Conservation (phyloP, 768 basidiomycete species). For the Kwoniella botswanensis region DNA sequence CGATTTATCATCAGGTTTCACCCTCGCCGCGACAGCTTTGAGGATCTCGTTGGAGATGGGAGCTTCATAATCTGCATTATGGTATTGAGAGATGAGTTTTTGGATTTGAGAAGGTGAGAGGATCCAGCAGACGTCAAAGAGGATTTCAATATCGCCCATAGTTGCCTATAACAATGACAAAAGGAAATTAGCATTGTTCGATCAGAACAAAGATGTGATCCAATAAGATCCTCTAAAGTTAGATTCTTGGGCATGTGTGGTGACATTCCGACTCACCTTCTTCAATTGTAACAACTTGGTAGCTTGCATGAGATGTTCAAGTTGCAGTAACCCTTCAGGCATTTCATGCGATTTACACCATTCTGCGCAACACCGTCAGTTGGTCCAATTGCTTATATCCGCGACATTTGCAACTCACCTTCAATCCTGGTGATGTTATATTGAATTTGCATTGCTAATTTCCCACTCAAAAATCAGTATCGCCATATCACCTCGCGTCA, state of each 20-base stretch:
- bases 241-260: neutral
- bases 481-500: neutral
- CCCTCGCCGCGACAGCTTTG: slow-evolving; percentile 92
- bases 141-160: slow-evolving; percentile 94
- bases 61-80: slow-evolving; percentile 99
- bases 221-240: neutral
- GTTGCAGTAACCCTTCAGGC: slow-evolving; percentile 95
- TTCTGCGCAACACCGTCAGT: slow-evolving; percentile 64
- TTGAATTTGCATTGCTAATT: slow-evolving; percentile 97
- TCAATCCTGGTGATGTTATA: slow-evolving; percentile 83
- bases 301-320: slow-evolving; percentile 99
- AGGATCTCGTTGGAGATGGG: slow-evolving; percentile 97
- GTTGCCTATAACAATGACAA: slow-evolving; percentile 68
- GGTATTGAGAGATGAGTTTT: slow-evolving; percentile 98
- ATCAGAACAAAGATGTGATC: neutral
- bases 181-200: slow-evolving; percentile 6
- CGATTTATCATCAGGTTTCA: slow-evolving; percentile 93
- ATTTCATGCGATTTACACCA: slow-evolving; percentile 99
- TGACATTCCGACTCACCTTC: slow-evolving; percentile 67
- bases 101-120: slow-evolving; percentile 98
- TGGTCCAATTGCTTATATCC: neutral
- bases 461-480: neutral
- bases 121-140: slow-evolving; percentile 99
- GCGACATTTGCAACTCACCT: slow-evolving; percentile 22
- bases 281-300: slow-evolving; percentile 97